A percentile compares a stretch with the other conserved stretches of the same genome.
phyloP scores from a whole-genome alignment of 345 rosid genomes.

The Syzygium aromaticum region DNA sequence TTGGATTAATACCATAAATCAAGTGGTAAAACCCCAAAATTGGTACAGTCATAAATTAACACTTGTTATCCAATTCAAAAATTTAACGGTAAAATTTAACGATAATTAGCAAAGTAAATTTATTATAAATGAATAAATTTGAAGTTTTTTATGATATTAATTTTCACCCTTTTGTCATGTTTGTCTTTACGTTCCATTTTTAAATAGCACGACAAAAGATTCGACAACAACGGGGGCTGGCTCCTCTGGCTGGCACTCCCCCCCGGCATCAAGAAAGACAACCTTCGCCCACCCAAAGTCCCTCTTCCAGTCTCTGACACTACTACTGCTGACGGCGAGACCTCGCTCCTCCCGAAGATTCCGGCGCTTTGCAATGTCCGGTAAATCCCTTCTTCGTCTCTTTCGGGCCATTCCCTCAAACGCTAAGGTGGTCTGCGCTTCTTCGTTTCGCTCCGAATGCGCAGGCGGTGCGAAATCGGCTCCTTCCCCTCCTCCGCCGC shows the following conservation, averaged over 20 bases:
- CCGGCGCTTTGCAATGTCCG: neutral
- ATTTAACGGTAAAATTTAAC: too few relatives aligned
- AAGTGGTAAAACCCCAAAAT: too few relatives aligned
- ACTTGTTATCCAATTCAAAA: too few relatives aligned
- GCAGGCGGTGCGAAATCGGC: slow-evolving; percentile 15
- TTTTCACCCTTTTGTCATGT: neutral
- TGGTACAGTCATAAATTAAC: too few relatives aligned
- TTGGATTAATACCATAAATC: too few relatives aligned
- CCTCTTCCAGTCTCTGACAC: too few relatives aligned
- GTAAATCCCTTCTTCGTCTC: neutral
- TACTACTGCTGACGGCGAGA: neutral
- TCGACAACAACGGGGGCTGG: neutral
- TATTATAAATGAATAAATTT: too few relatives aligned
- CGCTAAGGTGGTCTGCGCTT: neutral
- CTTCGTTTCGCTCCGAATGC: neutral
- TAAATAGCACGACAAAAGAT: neutral
- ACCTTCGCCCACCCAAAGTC: neutral
- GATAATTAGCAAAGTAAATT: too few relatives aligned
- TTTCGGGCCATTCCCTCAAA: neutral
- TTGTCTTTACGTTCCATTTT: neutral
- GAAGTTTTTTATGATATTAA: too few relatives aligned
- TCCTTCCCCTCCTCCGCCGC: neutral
- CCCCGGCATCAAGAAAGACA: neutral
- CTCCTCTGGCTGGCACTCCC: neutral
- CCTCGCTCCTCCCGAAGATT: neutral